Base-by-base conservation (phyloP, 2,329 filamentous ascomycete genomes). In the Apiospora kogelbergensis region DNA sequence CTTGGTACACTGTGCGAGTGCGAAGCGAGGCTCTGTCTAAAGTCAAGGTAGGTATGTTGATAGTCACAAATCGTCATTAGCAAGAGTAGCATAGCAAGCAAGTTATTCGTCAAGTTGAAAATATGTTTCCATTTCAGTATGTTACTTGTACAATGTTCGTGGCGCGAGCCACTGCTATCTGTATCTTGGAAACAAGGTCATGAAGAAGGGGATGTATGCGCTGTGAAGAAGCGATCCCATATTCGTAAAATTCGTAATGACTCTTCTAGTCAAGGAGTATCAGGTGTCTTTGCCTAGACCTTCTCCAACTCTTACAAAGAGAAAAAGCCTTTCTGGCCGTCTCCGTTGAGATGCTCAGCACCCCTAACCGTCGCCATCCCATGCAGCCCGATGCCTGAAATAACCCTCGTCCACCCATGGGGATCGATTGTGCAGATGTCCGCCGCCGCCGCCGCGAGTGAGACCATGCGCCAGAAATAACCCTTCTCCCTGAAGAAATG, bases 101-200 rank as follows among this genome's bases (percentile, higher is more conserved):
- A 11, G 48, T 30, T 13, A 2, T 57, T 57, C 48, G 17, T 57
- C 33, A 45, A 9, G 53, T 37, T 60, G 53, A 60, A 60, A n/a
- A 33, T n/a, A 60, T 60, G 53, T 60, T 60, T 11, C 53, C 17
- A 60, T 37, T 60, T 60, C 30, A 60, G 53, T 60, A n/a, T 37
- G 33, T 60, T 60, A 60, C 53, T 37, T 60, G 30, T 60, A 60
- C 53, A 60, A 60, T 30, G 53, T 60, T 60, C 30, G 74, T 70
- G 74, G 74, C 74, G 74, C 65, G 74, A 75, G 74, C 74, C 69
- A 73, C 73, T 70, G 73, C 72, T 74, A 73, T 75, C 70, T 75
- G 72, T 75, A 75, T 75, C 68, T 71, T 37, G 53, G 53, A 60
- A 60, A 70, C 70, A 70, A 69, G 53, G 48, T 73, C 71, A 74